These are phyloP conservation scores for Fragilaria radians DNA, from an alignment of 108 stramenopile species.

Conservation along the genomic window DNA sequence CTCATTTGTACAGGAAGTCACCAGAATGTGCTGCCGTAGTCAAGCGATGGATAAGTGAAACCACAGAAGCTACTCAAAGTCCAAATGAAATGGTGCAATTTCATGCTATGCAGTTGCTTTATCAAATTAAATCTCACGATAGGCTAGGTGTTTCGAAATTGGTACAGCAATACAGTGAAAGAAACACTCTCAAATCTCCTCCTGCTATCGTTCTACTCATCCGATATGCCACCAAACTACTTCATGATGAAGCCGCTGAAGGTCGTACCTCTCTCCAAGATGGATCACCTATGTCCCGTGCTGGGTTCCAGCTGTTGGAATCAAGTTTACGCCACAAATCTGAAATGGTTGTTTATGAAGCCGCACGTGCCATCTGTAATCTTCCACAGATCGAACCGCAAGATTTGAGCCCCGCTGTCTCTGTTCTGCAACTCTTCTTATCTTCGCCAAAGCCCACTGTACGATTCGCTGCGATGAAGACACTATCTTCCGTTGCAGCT, in stretches of 20 bases:
- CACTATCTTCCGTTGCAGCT: constrained; percentile 88
- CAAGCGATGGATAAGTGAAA: constrained; percentile 91
- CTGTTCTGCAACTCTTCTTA: constrained; percentile 94
- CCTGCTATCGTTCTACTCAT: constrained; percentile 92
- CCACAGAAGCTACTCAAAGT: constrained; percentile 87
- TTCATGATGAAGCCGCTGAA: constrained; percentile 70
- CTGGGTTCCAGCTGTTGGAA: constrained; percentile 93
- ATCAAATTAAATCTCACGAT: constrained; percentile 97
- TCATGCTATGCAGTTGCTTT: constrained; percentile 98
- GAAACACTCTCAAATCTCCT: constrained; percentile 87
- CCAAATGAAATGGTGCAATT: constrained; percentile 97
- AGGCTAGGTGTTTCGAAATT: constrained; percentile 94
- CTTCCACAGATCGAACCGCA: constrained; percentile 89
- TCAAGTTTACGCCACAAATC: constrained; percentile 86
- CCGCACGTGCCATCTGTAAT: constrained; percentile 95
- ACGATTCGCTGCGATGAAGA: constrained; percentile 93
- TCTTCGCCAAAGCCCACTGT: constrained; percentile 91
- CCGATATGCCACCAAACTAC: constrained; percentile 90
- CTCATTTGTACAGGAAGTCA: constrained; percentile 63
- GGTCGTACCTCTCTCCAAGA: constrained; percentile 55
- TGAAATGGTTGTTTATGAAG: constrained; percentile 99
- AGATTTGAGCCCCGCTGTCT: constrained; percentile 92
- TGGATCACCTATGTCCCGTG: constrained; percentile 62
- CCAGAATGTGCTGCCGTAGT: constrained; percentile 81
- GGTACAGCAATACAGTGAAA: constrained; percentile 83